phyloP scores from a whole-genome alignment of 495 filamentous ascomycete genomes.

The Aspergillus coremiiformis region DNA sequence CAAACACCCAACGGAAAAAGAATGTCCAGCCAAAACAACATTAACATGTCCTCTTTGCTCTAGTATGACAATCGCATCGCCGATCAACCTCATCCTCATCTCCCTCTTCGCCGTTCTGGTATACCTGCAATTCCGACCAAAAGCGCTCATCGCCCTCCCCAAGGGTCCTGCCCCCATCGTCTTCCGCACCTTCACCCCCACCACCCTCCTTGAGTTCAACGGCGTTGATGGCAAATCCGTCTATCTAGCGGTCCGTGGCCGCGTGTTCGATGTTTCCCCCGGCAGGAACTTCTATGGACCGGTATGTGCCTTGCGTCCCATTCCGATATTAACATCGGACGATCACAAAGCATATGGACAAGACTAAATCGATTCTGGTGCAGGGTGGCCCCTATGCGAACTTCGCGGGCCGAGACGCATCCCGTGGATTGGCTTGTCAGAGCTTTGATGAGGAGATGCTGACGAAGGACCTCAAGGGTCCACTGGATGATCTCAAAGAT shows the following conservation, averaged over 20 bases:
- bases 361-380: background rate
- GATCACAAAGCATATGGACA: background rate
- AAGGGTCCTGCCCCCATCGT: slow-evolving; percentile 66
- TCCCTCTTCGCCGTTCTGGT: slow-evolving; percentile 60
- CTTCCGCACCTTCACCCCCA: slow-evolving; percentile 87
- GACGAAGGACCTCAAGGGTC: slow-evolving; percentile 82
- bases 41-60: background rate
- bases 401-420: slow-evolving; percentile 93
- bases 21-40: background rate
- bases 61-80: slow-evolving; percentile 60
- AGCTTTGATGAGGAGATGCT: slow-evolving; percentile 97
- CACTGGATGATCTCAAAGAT: slow-evolving; percentile 73
- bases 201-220: slow-evolving; percentile 79
- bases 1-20: background rate
- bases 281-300: slow-evolving; percentile 91
- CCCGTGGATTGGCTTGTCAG: slow-evolving; percentile 77
- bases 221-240: slow-evolving; percentile 67
- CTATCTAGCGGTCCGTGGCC: slow-evolving; percentile 76
- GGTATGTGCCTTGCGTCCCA: slow-evolving; percentile 19
- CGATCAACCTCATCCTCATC: slow-evolving; percentile 71
- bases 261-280: slow-evolving; percentile 78
- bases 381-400: slow-evolving; percentile 83
- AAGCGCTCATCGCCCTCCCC: slow-evolving; percentile 53
- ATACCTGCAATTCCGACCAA: slow-evolving; percentile 61
- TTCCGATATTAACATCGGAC: background rate